Evolutionary conservation across 2,329 filamentous ascomycete species (phyloP).

Genomic region (Dissoconium aciculare): DNA sequence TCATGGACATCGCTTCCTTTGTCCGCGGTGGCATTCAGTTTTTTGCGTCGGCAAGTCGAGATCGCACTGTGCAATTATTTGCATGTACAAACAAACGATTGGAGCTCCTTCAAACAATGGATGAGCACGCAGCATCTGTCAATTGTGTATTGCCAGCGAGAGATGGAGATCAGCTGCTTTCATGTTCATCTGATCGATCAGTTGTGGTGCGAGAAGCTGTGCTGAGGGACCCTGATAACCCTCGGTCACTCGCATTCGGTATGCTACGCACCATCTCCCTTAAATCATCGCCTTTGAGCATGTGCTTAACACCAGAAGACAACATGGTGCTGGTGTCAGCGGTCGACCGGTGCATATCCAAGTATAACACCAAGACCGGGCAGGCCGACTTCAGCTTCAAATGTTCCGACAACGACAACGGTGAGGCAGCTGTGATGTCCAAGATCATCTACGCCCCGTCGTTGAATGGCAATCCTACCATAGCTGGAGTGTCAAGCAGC

Average conservation of each 20-base stretch:
- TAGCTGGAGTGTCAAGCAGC: conserved; percentile 81
- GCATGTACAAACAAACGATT: conserved; percentile 33
- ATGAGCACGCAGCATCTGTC: conserved; percentile 81
- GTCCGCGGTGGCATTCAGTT: conserved; percentile 47
- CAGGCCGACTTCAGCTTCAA: conserved; percentile 62
- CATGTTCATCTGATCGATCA: conserved; percentile 77
- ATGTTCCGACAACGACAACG: conserved; percentile 62
- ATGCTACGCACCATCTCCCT: conserved; percentile 63
- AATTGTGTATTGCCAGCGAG: conserved; percentile 60
- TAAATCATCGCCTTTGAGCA: conserved; percentile 75
- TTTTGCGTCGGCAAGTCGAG: conserved; percentile 70
- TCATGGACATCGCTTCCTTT: conserved; percentile 64
- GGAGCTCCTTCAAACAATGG: conserved; percentile 74
- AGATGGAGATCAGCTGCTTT: conserved; percentile 53
- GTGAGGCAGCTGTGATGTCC: conserved; percentile 70
- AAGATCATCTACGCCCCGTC: conserved; percentile 51
- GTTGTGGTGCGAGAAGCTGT: conserved; percentile 69
- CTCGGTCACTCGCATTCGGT: conserved; percentile 57
- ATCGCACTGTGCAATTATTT: conserved; percentile 91
- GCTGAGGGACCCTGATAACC: conserved; percentile 45
- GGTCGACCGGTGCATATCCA: conserved; percentile 46
- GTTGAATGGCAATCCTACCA: conserved; percentile 45
- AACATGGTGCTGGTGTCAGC: conserved; percentile 44
- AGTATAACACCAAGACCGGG: conserved; percentile 43
- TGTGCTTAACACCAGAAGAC: conserved; percentile 52